Evolutionary conservation across 306 rosid species (phyloP).

Genomic region (Alnus rubra): DNA sequence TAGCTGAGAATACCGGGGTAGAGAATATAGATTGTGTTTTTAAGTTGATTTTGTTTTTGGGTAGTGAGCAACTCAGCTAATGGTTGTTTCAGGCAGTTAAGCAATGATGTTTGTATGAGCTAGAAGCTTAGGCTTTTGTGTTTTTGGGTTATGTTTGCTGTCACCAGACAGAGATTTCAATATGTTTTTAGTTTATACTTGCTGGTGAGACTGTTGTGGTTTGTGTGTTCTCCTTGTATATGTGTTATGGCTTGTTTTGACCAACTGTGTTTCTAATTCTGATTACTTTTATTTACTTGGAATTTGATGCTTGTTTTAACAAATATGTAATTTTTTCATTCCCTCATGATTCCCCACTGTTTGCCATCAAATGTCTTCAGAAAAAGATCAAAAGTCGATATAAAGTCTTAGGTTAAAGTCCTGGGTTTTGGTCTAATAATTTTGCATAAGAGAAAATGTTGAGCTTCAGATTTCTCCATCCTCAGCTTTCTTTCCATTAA

Average conservation of each 20-base stretch:
- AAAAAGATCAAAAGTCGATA: not conserved
- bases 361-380: not conserved
- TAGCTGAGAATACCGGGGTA: not conserved
- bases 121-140: not conserved
- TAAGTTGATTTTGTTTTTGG: not conserved
- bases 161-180: not conserved
- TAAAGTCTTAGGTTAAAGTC: not conserved
- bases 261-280: not conserved
- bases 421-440: not conserved
- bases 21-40: not conserved
- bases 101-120: not conserved
- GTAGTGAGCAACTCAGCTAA: not conserved
- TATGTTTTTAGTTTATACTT: not conserved
- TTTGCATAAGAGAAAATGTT: not conserved
- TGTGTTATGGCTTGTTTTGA: not conserved
- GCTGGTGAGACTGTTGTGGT: not conserved
- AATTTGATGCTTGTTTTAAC: not conserved
- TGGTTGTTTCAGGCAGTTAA: not conserved
- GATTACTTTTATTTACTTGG: not conserved
- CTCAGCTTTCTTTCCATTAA: not conserved
- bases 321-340: not conserved
- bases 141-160: not conserved
- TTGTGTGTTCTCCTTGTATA: not conserved
- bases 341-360: not conserved
- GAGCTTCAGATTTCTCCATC: not conserved